Conservation (phyloP, 306 rosid species). For the Abrus precatorius region DNA sequence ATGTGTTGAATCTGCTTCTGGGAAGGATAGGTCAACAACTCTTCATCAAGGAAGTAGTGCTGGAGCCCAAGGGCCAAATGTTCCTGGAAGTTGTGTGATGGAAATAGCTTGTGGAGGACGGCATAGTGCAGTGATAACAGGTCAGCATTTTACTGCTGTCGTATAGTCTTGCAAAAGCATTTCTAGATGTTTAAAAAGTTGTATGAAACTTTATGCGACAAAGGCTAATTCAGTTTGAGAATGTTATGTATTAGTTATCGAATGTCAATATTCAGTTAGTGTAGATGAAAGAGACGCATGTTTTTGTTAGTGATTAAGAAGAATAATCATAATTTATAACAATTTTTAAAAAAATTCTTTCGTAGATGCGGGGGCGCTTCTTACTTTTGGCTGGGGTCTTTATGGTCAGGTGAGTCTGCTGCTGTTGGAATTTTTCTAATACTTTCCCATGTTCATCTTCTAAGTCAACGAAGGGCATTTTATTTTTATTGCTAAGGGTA, state of each 20-base stretch:
- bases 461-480: neutral
- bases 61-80: conserved; percentile 60
- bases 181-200: conserved; percentile 7
- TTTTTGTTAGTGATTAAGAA: neutral
- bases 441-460: conserved; percentile 6
- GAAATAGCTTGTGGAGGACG: conserved; percentile 97
- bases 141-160: conserved; percentile 52
- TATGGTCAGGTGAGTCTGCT: conserved; percentile 83
- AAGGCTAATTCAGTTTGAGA: conserved; percentile 33
- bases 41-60: conserved; percentile 55
- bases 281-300: neutral
- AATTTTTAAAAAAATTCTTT: conserved; percentile 11
- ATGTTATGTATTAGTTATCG: neutral
- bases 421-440: neutral
- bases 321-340: neutral
- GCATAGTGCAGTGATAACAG: conserved; percentile 84
- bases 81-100: conserved; percentile 70
- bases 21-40: conserved; percentile 65
- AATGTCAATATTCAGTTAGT: neutral
- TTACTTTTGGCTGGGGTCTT: conserved; percentile 93
- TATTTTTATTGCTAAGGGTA: neutral
- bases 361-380: conserved; percentile 77
- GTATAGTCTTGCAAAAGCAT: conserved; percentile 14
- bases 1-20: conserved; percentile 69
- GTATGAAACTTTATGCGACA: neutral